Conservation (phyloP, 2,329 filamentous ascomycete genomes). For the Emmonsiellopsis sp. region DNA sequence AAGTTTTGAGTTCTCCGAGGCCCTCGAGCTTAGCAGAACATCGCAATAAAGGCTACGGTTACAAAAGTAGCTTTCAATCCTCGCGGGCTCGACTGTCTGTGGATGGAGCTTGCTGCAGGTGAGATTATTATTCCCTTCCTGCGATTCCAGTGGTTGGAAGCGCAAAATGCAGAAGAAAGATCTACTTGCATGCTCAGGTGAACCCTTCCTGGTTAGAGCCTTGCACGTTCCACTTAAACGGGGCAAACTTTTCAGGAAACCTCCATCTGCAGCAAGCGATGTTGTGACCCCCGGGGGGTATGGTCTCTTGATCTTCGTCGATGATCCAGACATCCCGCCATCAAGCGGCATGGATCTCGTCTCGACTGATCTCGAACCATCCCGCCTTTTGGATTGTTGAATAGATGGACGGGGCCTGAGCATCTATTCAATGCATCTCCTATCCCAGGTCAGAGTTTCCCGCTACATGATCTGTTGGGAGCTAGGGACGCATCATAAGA, state of each 20-base stretch:
- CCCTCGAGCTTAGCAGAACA: background rate
- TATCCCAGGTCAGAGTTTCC: background rate
- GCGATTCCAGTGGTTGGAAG: conserved; percentile 1
- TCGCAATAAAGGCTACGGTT: background rate
- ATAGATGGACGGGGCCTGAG: background rate
- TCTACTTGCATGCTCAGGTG: background rate
- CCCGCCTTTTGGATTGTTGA: background rate
- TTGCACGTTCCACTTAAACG: background rate
- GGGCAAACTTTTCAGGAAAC: background rate
- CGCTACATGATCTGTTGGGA: background rate
- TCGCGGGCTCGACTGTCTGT: background rate
- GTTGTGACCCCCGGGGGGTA: background rate
- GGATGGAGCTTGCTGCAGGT: conserved; percentile 1
- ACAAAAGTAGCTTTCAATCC: background rate
- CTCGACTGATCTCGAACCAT: background rate
- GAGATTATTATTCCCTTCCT: background rate
- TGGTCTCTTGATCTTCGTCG: background rate
- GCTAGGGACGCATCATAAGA: background rate
- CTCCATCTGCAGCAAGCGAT: background rate
- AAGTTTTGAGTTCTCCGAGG: background rate
- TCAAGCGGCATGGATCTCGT: background rate
- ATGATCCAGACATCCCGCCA: background rate
- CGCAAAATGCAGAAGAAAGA: background rate
- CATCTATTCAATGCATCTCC: background rate
- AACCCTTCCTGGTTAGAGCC: background rate